These are phyloP conservation scores for Aquilaria sinensis DNA, from an alignment of 345 rosid species.

Conservation along the genomic window DNA sequence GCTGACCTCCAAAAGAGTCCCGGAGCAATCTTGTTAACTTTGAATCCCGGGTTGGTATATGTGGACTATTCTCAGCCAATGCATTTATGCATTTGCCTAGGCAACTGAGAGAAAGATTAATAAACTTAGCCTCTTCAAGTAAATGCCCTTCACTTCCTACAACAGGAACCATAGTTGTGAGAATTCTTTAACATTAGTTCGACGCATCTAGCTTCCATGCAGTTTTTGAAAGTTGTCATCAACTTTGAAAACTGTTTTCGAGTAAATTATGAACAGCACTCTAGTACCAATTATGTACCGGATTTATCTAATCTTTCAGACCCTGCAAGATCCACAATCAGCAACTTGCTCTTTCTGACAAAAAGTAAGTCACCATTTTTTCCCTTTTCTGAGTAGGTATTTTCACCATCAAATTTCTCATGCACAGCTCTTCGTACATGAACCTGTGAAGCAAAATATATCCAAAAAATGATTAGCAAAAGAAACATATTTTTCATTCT, in stretches of 20 bases:
- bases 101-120: constrained; percentile 86
- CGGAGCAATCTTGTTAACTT: constrained; percentile 93
- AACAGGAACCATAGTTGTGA: constrained; percentile 12
- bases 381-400: constrained; percentile 17
- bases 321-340: constrained; percentile 96
- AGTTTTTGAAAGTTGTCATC: constrained; percentile 6
- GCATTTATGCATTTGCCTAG: constrained; percentile 98
- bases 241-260: neutral
- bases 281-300: constrained; percentile 32
- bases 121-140: constrained; percentile 94
- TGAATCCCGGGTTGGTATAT: constrained; percentile 94
- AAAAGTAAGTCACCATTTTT: constrained; percentile 26
- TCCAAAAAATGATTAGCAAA: neutral
- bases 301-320: constrained; percentile 95
- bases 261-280: neutral
- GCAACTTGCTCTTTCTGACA: constrained; percentile 85
- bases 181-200: constrained; percentile 1
- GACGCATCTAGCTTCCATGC: constrained; percentile 1
- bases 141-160: constrained; percentile 81
- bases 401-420: constrained; percentile 37
- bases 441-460: constrained; percentile 40
- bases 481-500: neutral
- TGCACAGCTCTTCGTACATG: constrained; percentile 51
- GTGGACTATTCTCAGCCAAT: constrained; percentile 86
- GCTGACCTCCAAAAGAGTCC: constrained; percentile 89